These are phyloP conservation scores for Salicornia ramosissima DNA, from an alignment of 148 eudicot species.

Conservation along the genomic window DNA sequence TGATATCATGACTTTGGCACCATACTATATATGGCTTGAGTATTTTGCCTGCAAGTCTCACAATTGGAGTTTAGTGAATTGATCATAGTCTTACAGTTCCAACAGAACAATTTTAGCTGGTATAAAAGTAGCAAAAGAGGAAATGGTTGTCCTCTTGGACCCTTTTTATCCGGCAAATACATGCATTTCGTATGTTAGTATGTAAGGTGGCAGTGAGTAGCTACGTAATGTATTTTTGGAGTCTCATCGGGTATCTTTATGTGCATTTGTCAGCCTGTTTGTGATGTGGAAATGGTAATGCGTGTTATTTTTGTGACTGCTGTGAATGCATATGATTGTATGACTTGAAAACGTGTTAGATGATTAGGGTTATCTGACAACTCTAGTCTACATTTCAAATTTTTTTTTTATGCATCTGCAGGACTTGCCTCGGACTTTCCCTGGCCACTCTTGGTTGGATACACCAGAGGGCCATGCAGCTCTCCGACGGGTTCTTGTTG, in stretches of 20 bases:
- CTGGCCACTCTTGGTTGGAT: constrained; percentile 97
- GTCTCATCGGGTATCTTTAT: background rate
- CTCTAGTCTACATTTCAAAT: background rate
- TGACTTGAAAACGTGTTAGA: background rate
- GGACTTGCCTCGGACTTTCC: constrained; percentile 96
- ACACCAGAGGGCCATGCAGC: constrained; percentile 89
- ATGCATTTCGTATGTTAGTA: background rate
- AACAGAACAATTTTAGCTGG: background rate
- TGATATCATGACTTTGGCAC: background rate
- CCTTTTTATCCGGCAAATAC: background rate
- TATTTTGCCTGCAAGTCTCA: background rate
- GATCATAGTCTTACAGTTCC: background rate
- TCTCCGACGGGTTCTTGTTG: constrained; percentile 94
- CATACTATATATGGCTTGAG: background rate
- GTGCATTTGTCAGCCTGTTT: background rate
- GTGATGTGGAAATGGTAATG: background rate
- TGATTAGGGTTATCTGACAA: background rate
- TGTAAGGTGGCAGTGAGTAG: background rate
- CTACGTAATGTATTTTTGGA: background rate
- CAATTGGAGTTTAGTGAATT: background rate
- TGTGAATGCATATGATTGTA: background rate
- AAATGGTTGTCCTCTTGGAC: background rate
- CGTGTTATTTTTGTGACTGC: background rate
- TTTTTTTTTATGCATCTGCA: constrained; percentile 27
- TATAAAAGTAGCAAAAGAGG: background rate